Conservation (phyloP, 2,329 filamentous ascomycete species). For the Arachnomyces sp. region DNA sequence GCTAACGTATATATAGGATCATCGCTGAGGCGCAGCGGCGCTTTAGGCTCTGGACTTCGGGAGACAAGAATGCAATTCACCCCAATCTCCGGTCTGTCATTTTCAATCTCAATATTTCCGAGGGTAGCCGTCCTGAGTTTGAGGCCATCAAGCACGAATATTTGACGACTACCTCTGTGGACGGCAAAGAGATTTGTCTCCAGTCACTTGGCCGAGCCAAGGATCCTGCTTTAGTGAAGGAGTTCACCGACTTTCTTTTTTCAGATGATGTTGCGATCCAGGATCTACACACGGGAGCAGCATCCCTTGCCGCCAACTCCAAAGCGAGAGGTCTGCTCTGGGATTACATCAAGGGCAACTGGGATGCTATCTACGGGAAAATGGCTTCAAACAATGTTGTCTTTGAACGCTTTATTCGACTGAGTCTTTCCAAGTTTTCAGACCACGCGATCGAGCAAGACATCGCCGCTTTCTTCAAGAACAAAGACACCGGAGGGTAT, state of each 20-base stretch:
- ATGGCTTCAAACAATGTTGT: slow-evolving; percentile 77
- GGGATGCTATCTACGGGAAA: slow-evolving; percentile 63
- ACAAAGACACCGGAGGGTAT: slow-evolving; percentile 78
- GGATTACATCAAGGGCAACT: slow-evolving; percentile 79
- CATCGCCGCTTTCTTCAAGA: slow-evolving; percentile 75
- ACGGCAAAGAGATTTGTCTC: slow-evolving; percentile 83
- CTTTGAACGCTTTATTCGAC: slow-evolving; percentile 78
- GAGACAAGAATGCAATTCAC: slow-evolving; percentile 63
- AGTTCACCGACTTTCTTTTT: slow-evolving; percentile 67
- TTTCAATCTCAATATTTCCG: slow-evolving; percentile 69
- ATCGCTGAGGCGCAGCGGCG: slow-evolving; percentile 67
- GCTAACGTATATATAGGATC: slow-evolving; percentile 40
- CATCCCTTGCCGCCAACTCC: slow-evolving; percentile 64
- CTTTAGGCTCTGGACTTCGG: slow-evolving; percentile 71
- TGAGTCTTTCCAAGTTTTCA: slow-evolving; percentile 71
- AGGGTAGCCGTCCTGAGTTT: slow-evolving; percentile 63
- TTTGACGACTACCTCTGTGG: slow-evolving; percentile 71
- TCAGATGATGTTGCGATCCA: slow-evolving; percentile 77
- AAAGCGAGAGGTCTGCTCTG: slow-evolving; percentile 69
- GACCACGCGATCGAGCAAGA: slow-evolving; percentile 63
- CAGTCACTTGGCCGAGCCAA: slow-evolving; percentile 67
- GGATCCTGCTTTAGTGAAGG: slow-evolving; percentile 58
- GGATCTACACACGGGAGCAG: slow-evolving; percentile 79
- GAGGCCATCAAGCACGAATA: slow-evolving; percentile 78
- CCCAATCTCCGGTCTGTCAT: slow-evolving; percentile 73